Conservation (phyloP, 805 yeast species). For the Ogataea neopini region DNA sequence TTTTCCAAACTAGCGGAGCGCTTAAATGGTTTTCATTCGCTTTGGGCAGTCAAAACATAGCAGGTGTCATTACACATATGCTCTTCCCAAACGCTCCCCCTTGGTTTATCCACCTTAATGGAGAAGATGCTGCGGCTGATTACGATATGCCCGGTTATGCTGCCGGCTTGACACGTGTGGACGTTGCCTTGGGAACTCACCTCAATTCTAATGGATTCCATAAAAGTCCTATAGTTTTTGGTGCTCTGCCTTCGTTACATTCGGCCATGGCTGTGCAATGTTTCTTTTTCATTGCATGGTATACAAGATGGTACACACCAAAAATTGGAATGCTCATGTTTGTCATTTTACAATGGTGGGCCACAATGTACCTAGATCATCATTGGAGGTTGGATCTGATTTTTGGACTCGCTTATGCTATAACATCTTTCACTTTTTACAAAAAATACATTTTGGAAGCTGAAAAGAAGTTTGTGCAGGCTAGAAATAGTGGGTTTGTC, state of each 20-base stretch:
- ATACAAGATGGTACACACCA: slow-evolving; percentile 38
- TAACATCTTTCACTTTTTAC: slow-evolving; percentile 43
- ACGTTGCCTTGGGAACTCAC: slow-evolving; percentile 61
- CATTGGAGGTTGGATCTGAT: slow-evolving; percentile 68
- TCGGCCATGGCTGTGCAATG: slow-evolving; percentile 62
- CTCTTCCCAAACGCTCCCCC: slow-evolving; percentile 73
- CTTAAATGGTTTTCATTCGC: slow-evolving; percentile 53
- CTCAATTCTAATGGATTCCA: slow-evolving; percentile 63
- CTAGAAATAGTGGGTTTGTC: slow-evolving; percentile 41
- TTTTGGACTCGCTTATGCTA: slow-evolving; percentile 55
- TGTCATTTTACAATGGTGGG: slow-evolving; percentile 69
- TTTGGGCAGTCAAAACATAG: slow-evolving; percentile 59
- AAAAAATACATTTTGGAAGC: slow-evolving; percentile 36
- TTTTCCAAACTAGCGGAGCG: slow-evolving; percentile 68
- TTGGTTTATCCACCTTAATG: slow-evolving; percentile 66
- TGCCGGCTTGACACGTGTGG: slow-evolving; percentile 70
- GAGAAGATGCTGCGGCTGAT: slow-evolving; percentile 53
- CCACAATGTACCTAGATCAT: slow-evolving; percentile 71
- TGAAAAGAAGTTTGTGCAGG: slow-evolving; percentile 40
- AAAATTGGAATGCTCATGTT: slow-evolving; percentile 42
- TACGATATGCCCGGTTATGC: slow-evolving; percentile 70
- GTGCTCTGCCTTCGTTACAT: slow-evolving; percentile 74
- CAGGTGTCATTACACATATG: slow-evolving; percentile 62
- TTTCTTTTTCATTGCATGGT: slow-evolving; percentile 44
- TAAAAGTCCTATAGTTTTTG: slow-evolving; percentile 68